phyloP scores from a whole-genome alignment of 2,329 filamentous ascomycete species.

The Celoporthe dispersa region DNA sequence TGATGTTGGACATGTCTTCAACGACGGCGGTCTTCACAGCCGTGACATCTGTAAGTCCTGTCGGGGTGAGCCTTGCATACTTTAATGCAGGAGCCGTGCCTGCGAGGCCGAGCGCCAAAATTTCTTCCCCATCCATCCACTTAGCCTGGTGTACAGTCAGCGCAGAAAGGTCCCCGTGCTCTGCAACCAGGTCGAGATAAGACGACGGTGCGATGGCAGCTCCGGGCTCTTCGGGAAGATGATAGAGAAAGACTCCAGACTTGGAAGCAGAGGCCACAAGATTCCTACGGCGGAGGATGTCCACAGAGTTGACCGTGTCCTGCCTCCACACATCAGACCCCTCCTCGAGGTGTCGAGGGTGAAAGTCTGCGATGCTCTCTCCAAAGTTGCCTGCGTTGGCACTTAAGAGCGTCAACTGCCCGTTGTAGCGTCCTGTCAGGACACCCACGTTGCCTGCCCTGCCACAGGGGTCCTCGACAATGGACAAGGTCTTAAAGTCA shows the following conservation, averaged over 20 bases:
- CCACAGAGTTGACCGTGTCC: slow-evolving; percentile 40
- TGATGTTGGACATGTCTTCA: slow-evolving; percentile 34
- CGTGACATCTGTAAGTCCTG: slow-evolving; percentile 46
- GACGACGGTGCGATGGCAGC: slow-evolving; percentile 30
- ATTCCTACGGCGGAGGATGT: slow-evolving; percentile 36
- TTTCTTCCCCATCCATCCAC: slow-evolving; percentile 48
- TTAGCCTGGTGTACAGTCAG: slow-evolving; percentile 42
- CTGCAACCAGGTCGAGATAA: slow-evolving; percentile 32
- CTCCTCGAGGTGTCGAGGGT: slow-evolving; percentile 33
- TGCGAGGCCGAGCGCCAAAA: slow-evolving; percentile 51
- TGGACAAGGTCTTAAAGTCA: slow-evolving; percentile 53
- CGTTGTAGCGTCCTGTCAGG: slow-evolving; percentile 55
- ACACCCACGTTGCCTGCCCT: slow-evolving; percentile 39
- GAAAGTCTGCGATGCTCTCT: slow-evolving; percentile 36
- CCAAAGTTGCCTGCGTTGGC: slow-evolving; percentile 41
- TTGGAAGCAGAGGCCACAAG: slow-evolving; percentile 42
- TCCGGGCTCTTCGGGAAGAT: slow-evolving; percentile 32
- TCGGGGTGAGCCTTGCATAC: slow-evolving; percentile 51
- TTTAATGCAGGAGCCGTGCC: slow-evolving; percentile 49
- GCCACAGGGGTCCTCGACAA: slow-evolving; percentile 43
- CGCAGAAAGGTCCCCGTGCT: slow-evolving; percentile 25
- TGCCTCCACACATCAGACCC: neutral
- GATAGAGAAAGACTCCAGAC: slow-evolving; percentile 42
- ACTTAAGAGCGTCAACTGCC: slow-evolving; percentile 51
- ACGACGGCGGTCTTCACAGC: slow-evolving; percentile 40